phyloP scores from a whole-genome alignment of 1,284 basidiomycete genomes.

The Xerocomus minutiporus region DNA sequence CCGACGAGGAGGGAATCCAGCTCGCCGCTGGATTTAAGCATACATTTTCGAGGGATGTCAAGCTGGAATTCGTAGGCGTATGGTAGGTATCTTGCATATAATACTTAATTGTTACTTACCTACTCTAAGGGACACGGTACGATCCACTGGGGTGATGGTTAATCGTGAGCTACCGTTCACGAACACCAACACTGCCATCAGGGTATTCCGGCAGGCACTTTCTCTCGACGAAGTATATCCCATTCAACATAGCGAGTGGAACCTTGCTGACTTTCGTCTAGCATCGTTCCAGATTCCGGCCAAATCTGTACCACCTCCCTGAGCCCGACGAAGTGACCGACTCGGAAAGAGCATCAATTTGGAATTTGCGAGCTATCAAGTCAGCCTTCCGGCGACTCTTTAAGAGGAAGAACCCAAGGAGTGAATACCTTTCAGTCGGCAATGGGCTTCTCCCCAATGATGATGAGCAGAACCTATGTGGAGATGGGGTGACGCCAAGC shows the following conservation, averaged over 20 bases:
- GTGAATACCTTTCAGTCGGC: background rate
- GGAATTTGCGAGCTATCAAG: background rate
- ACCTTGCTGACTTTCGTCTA: conserved; percentile 24
- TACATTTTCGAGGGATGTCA: conserved; percentile 57
- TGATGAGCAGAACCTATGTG: background rate
- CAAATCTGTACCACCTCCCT: conserved; percentile 47
- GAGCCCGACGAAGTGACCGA: conserved; percentile 14
- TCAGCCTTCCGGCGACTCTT: background rate
- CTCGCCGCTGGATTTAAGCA: conserved; percentile 59
- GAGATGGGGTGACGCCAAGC: background rate
- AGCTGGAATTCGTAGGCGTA: conserved; percentile 61
- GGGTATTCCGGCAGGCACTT: conserved; percentile 58
- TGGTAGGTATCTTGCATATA: conserved; percentile 43
- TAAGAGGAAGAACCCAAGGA: background rate
- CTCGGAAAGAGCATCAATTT: background rate
- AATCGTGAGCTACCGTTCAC: conserved; percentile 59
- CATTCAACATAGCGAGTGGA: background rate
- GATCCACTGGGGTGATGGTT: conserved; percentile 58
- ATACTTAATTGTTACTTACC: conserved; percentile 3
- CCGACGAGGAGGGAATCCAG: conserved; percentile 40
- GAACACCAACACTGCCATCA: conserved; percentile 51
- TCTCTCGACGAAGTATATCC: conserved; percentile 56
- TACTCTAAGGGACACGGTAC: conserved; percentile 57
- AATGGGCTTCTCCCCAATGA: background rate
- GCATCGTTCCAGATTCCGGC: conserved; percentile 51